Conservation (phyloP, 306 rosid species). For the Glycine latifolia region DNA sequence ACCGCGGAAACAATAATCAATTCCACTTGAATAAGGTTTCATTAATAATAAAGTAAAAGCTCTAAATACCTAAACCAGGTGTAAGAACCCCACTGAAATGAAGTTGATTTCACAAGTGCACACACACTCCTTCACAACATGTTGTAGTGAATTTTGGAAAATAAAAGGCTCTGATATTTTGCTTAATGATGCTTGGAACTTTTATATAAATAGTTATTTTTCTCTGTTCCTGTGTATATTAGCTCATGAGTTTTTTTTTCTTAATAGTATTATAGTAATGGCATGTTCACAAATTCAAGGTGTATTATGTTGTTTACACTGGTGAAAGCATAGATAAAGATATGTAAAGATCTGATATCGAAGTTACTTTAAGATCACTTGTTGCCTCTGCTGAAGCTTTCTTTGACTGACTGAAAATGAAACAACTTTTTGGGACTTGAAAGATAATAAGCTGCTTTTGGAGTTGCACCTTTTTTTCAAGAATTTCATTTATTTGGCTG, state of each 20-base stretch:
- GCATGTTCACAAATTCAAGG: background rate
- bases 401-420: background rate
- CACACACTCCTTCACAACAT: background rate
- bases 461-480: background rate
- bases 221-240: background rate
- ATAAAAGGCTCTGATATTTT: background rate
- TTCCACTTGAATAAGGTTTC: background rate
- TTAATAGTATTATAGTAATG: background rate
- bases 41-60: background rate
- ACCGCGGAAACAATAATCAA: no score
- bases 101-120: background rate
- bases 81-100: background rate
- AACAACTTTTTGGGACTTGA: background rate
- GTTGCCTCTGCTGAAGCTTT: constrained; percentile 8
- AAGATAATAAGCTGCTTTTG: constrained; percentile 2
- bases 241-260: background rate
- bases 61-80: no score
- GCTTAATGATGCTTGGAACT: background rate
- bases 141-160: background rate
- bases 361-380: background rate
- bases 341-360: no score
- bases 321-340: no score
- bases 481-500: background rate
- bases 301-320: background rate
- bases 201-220: no score